Base-by-base conservation (phyloP, 148 eudicot species). In the Dysphania ambrosioides region DNA sequence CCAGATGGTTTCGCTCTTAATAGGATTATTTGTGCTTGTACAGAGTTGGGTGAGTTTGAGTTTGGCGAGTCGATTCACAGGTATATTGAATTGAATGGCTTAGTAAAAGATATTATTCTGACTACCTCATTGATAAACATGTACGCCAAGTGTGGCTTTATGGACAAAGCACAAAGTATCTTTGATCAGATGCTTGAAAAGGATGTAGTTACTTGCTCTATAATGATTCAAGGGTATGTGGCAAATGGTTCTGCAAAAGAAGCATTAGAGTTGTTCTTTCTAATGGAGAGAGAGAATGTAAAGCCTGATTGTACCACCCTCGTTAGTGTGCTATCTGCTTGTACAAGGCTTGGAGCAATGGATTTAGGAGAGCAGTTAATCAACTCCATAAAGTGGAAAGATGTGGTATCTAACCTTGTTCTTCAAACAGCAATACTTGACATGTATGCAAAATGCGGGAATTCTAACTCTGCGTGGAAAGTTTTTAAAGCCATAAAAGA, bases 361-460 rank as follows among this genome's bases (percentile, higher is more conserved):
- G 79, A 80, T 30, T 55, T 85, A 18, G 93, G 89, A 53, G 86
- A 84, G 16, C 62, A 66, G 77, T 85, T 80, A 1, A 73, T 79
- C 71, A 64, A 40, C 60, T 84, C 84, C 60, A 29, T 84, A 59
- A 79, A 82, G 44, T 71, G 53, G 62, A 63, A 73, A 38, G 80
- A 84, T 34, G 78, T 87, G 38, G 66, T 74, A 32, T 68, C 67
- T 1, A 77, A 87, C 74, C 83, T 79, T 66, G 73, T 82, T 70
- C 56, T 87, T 51, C 88, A 88, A 27, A 87, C 88, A 13, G 78
- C 90, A 10, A 35, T 88, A n/a, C 80, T 88, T 76, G 89, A 88
- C 80, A 85, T 87, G 93, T 89, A 89, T 63, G 77, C 90, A 40
- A 89, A 87, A 81, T 87, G 89, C 79, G 93, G 93, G 40, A 71